Base-by-base conservation (phyloP, 345 rosid species). In the Hibiscus mutabilis region DNA sequence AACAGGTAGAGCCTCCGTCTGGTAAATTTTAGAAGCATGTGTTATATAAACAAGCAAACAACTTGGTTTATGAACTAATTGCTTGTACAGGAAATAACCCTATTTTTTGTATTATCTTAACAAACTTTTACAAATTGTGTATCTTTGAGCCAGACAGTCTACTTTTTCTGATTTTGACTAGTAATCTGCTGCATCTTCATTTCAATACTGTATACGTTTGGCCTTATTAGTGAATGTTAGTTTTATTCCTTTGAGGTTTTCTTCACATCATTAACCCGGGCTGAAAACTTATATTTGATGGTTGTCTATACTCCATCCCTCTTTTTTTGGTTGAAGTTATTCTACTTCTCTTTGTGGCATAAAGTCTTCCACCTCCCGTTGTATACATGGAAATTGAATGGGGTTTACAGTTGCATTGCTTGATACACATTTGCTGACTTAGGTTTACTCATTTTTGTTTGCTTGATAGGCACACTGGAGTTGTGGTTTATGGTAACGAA, bases 401-500 rank as follows among this genome's bases (percentile, higher is more conserved):
- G 18, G 55, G 13, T 44, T 66, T 22, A 40, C 29, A 22, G 55
- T 22, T 42, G 35, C 31, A 66, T n/a, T 60, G 12, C 68, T 44
- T 75, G 2, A 3, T 51, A 14, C 10, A 0, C 68, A 66, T 44
- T 44, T 70, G 3, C 3, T 19, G 44, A 22, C 29, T 33, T 35
- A 0, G 18, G 18, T 37, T 72, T 19, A n/a, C 27, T 68, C 18
- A 33, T 74, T 60, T 75, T 60, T 60, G 7, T 49, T 55, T 33
- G 18, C 64, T 19, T 77, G 42, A 27, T 74, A 95, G 99, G 99
- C 99, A 95, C 80, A 92, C 99, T 3, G 98, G 98, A 6, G 68
- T 95, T 16, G 91, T 88, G 61, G 93, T 90, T 22, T 92, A 90
- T 63, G 98, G 94, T 21, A 84, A 71, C 6, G 99, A 95, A 70